A percentile compares a stretch with the other conserved stretches of the same genome.
phyloP scores from a whole-genome alignment of 805 yeast species.

The Cyberlindnera meyerae region DNA sequence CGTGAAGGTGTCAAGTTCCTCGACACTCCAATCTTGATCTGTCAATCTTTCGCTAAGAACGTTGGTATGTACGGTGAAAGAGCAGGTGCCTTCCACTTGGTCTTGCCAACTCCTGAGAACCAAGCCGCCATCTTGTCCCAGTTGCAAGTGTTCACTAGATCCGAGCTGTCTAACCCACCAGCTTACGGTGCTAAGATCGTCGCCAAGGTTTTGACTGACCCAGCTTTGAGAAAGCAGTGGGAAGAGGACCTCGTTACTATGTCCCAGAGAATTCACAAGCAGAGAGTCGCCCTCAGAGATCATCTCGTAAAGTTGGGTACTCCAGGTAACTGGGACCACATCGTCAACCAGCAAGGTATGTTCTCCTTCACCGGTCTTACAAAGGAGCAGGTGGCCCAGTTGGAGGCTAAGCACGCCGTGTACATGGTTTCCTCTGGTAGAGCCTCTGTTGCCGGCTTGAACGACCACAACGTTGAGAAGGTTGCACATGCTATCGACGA shows the following conservation, averaged over 20 bases:
- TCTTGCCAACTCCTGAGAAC: conserved; percentile 43
- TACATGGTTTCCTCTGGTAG: conserved; percentile 82
- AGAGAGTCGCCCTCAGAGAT: conserved; percentile 67
- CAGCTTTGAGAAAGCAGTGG: conserved; percentile 76
- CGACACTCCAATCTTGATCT: conserved; percentile 60
- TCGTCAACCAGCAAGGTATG: conserved; percentile 91
- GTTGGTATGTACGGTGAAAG: conserved; percentile 98
- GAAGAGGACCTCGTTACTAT: conserved; percentile 74
- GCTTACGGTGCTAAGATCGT: conserved; percentile 94
- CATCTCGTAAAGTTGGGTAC: conserved; percentile 60
- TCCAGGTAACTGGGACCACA: conserved; percentile 92
- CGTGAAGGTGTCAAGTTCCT: conserved; percentile 48
- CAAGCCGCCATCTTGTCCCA: conserved; percentile 66
- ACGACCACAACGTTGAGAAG: conserved; percentile 66
- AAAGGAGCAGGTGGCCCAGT: conserved; percentile 67
- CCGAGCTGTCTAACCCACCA: conserved; percentile 92
- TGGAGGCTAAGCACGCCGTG: conserved; percentile 75
- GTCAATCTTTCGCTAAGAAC: conserved; percentile 96
- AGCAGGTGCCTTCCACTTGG: conserved; percentile 85
- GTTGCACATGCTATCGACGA: conserved; percentile 82
- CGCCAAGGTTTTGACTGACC: conserved; percentile 61
- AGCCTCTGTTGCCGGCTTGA: conserved; percentile 91
- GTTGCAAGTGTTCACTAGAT: conserved; percentile 66
- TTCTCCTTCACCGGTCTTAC: conserved; percentile 89
- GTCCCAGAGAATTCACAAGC: conserved; percentile 76